Conservation (phyloP, 179 eudicot species). For the Dionaea muscipula region DNA sequence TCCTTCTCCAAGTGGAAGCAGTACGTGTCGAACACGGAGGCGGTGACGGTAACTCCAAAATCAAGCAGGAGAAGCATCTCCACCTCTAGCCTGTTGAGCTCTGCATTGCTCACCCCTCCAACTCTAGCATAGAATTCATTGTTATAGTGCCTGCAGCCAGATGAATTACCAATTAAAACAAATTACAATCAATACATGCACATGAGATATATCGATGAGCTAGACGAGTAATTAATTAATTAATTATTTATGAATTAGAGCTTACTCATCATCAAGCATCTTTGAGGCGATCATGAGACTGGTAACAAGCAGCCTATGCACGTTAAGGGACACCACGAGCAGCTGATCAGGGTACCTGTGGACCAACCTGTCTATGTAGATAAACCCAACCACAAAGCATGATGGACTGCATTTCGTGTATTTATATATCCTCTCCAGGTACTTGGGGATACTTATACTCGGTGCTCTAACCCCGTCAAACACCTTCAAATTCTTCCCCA, state of each 20-base stretch:
- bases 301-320: constrained; percentile 73
- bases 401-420: constrained; percentile 83
- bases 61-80: constrained; percentile 74
- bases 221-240: too few species aligned
- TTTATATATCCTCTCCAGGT: constrained; percentile 80
- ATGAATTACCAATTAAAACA: not conserved
- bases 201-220: too few species aligned
- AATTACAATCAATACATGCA: too few species aligned
- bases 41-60: constrained; percentile 53
- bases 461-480: constrained; percentile 77
- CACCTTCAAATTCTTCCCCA: constrained; percentile 44
- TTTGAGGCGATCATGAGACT: constrained; percentile 80
- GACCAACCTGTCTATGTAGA: constrained; percentile 69
- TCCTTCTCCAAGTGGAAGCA: constrained; percentile 75
- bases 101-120: constrained; percentile 79
- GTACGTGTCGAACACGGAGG: constrained; percentile 67
- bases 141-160: constrained; percentile 63
- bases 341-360: constrained; percentile 68
- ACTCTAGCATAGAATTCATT: constrained; percentile 84
- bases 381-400: constrained; percentile 79
- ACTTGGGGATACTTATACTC: constrained; percentile 58
- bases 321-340: constrained; percentile 60
- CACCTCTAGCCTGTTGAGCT: constrained; percentile 68
- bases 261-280: constrained; percentile 81
- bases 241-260: constrained; percentile 9